Evolutionary conservation across 768 basidiomycete species (phyloP).

Genomic region (Tulasnella sp.): DNA sequence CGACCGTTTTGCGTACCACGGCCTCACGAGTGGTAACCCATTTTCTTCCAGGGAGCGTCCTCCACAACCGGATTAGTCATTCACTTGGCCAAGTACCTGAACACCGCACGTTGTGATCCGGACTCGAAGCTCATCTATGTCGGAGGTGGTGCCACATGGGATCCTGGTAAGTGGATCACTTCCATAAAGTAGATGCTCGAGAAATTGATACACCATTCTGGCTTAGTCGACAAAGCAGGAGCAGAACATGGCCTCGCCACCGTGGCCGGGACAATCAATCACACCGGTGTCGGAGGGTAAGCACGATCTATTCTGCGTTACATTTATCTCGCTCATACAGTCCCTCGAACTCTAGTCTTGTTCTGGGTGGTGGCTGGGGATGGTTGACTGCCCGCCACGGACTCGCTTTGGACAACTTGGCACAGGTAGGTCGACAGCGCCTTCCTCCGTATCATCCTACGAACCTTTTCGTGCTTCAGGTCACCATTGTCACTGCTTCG

Average conservation of each 20-base stretch:
- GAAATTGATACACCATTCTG: background rate
- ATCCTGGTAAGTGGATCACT: background rate
- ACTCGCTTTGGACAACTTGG: constrained; percentile 20
- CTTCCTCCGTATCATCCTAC: background rate
- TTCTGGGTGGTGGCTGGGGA: constrained; percentile 47
- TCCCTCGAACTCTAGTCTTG: constrained; percentile 23
- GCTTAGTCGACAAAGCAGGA: background rate
- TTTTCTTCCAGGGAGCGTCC: constrained; percentile 18
- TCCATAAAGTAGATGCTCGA: background rate
- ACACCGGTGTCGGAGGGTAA: constrained; percentile 1
- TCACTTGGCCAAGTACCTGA: constrained; percentile 24
- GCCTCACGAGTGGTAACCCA: background rate
- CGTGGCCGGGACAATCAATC: background rate
- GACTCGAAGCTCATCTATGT: constrained; percentile 22
- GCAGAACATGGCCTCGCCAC: background rate
- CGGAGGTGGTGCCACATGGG: constrained; percentile 23
- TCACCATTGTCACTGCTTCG: background rate
- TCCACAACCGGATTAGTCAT: constrained; percentile 27
- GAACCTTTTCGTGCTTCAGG: constrained; percentile 16
- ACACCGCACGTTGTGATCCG: constrained; percentile 21
- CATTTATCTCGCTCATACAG: background rate
- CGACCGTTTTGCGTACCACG: background rate
- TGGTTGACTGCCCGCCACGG: constrained; percentile 31
- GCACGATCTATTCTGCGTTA: background rate
- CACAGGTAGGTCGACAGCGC: constrained; percentile 16